phyloP scores from a whole-genome alignment of 2,329 filamentous ascomycete genomes.

The Fusarium mangiferae region DNA sequence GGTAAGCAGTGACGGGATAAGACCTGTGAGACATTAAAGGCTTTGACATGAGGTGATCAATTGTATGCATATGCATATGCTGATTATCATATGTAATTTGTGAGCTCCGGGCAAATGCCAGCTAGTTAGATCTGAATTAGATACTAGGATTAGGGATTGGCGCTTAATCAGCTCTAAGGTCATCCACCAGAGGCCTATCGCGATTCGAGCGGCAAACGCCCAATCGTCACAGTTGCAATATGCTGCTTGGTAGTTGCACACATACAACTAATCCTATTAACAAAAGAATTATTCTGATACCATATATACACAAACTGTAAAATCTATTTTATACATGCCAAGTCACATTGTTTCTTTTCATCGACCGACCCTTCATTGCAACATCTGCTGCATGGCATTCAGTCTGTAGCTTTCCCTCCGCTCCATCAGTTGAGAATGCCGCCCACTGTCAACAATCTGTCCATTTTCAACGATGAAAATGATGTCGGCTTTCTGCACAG shows the following conservation, averaged over 20 bases:
- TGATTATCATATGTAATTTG: neutral
- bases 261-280: neutral
- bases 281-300: neutral
- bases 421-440: constrained; percentile 63
- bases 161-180: constrained; percentile 21
- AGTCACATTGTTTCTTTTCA: neutral
- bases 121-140: neutral
- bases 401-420: constrained; percentile 62
- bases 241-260: too few species aligned
- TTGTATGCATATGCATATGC: neutral
- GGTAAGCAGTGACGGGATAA: constrained; percentile 1
- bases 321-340: neutral
- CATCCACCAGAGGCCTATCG: neutral
- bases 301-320: neutral
- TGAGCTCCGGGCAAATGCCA: neutral
- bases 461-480: constrained; percentile 67
- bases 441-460: constrained; percentile 60
- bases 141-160: neutral
- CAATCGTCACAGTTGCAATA: neutral
- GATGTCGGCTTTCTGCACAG: constrained; percentile 64
- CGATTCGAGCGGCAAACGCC: neutral
- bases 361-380: constrained; percentile 36
- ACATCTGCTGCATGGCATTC: constrained; percentile 63
- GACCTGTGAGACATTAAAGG: neutral
- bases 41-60: neutral